phyloP scores from a whole-genome alignment of 148 eudicot species.

The Amaranthus palmeri region DNA sequence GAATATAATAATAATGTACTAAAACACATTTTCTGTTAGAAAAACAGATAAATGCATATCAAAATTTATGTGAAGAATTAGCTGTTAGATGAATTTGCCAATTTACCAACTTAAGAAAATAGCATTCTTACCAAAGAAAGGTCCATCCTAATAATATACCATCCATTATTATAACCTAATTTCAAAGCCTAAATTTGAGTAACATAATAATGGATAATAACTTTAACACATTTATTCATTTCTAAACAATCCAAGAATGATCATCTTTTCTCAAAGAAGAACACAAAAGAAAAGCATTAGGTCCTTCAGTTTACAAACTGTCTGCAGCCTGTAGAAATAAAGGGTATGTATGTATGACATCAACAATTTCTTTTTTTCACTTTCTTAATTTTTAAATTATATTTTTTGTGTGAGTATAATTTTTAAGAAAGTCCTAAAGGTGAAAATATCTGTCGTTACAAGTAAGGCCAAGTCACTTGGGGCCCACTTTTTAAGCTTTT shows the following conservation, averaged over 20 bases:
- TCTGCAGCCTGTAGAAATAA: slow-evolving; percentile 9
- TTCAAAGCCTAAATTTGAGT: not conserved
- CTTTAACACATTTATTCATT: not conserved
- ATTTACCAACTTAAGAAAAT: slow-evolving; percentile 47
- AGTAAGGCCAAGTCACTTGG: too few species aligned
- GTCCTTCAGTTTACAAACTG: slow-evolving; percentile 23
- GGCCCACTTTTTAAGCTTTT: too few species aligned
- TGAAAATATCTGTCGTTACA: too few species aligned
- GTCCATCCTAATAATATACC: slow-evolving; percentile 1
- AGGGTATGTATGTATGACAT: not conserved
- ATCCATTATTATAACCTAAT: not conserved
- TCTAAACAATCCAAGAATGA: not conserved
- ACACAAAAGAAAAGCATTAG: slow-evolving; percentile 1
- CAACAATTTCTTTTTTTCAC: slow-evolving; percentile 7
- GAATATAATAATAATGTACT: not conserved
- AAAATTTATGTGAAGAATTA: not conserved
- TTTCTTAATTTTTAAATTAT: not conserved
- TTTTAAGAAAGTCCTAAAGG: too few species aligned
- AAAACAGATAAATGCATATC: too few species aligned
- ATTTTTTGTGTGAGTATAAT: too few species aligned
- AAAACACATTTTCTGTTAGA: too few species aligned
- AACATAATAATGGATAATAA: not conserved
- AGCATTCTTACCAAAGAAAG: slow-evolving; percentile 31
- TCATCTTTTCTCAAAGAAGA: not conserved
- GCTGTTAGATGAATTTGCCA: slow-evolving; percentile 43